Conservation (phyloP, 2,329 filamentous ascomycete genomes). For the Penicillium sumatraense region DNA sequence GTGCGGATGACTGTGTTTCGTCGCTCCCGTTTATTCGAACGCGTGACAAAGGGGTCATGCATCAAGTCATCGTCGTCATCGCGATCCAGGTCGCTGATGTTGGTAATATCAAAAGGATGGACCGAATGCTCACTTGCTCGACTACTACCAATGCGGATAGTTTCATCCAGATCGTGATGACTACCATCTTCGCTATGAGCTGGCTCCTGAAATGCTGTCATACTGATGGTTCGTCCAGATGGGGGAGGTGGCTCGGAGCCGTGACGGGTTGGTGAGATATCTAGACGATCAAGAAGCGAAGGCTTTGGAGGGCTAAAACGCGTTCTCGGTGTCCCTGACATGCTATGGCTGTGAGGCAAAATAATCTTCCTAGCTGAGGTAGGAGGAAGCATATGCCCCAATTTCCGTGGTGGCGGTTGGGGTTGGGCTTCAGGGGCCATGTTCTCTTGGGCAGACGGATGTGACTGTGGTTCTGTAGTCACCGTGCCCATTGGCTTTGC, state of each 20-base stretch:
- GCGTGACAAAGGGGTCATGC: constrained; percentile 38
- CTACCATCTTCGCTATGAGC: constrained; percentile 27
- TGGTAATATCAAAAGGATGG: constrained; percentile 37
- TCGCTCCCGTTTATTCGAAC: constrained; percentile 31
- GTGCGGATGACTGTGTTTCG: constrained; percentile 29
- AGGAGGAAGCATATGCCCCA: constrained; percentile 31
- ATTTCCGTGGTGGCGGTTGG: constrained; percentile 28
- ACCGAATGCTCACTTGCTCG: constrained; percentile 32
- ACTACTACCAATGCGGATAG: constrained; percentile 26
- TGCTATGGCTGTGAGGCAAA: constrained; percentile 39
- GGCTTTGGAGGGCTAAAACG: constrained; percentile 47
- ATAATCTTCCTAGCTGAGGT: constrained; percentile 35
- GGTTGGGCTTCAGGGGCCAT: constrained; percentile 24
- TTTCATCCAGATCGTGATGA: constrained; percentile 25
- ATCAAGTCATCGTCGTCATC: constrained; percentile 34
- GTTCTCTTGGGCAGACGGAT: constrained; percentile 15
- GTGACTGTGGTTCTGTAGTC: constrained; percentile 22
- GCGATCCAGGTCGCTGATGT: constrained; percentile 35
- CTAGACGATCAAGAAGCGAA: constrained; percentile 43
- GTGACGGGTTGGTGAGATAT: constrained; percentile 42
- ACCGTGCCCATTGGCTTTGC: constrained; percentile 23
- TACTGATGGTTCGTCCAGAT: constrained; percentile 23
- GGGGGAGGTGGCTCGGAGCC: constrained; percentile 36
- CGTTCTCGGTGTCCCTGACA: constrained; percentile 41
- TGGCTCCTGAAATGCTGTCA: constrained; percentile 19